Percentiles rank a stretch among this genome's conserved stretches.
Conservation (phyloP, 2,329 filamentous ascomycete genomes). For the Ambrosiella xylebori region DNA sequence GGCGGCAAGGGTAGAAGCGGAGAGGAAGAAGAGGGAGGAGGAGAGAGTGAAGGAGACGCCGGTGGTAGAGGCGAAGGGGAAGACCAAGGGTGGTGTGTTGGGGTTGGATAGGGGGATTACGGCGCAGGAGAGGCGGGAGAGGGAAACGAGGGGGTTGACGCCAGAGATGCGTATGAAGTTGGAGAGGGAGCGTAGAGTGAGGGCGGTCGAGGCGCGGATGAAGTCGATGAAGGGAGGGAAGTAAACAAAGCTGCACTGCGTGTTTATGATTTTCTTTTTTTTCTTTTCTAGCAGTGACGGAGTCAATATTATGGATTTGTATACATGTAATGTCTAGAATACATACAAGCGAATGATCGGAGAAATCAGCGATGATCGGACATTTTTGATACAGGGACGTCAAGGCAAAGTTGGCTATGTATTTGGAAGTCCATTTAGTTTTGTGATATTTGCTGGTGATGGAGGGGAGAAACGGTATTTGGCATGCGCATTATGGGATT, state of each 20-base stretch:
- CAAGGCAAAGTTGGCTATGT: no score
- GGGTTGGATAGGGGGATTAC: slow-evolving; percentile 48
- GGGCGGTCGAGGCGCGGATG: slow-evolving; percentile 80
- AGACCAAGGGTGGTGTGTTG: slow-evolving; percentile 26
- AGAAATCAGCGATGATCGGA: no score
- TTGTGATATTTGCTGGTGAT: no score
- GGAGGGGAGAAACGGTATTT: no score
- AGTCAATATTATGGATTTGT: no score
- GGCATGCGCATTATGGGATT: no score
- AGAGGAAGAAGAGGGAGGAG: slow-evolving; percentile 56
- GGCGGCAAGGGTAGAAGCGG: slow-evolving; percentile 48
- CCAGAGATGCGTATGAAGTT: slow-evolving; percentile 71
- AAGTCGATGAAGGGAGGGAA: slow-evolving; percentile 19
- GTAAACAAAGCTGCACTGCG: background rate
- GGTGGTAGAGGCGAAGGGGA: slow-evolving; percentile 32
- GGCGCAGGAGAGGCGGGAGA: slow-evolving; percentile 63
- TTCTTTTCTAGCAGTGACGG: no score
- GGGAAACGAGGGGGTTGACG: slow-evolving; percentile 69
- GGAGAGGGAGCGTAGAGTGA: slow-evolving; percentile 75
- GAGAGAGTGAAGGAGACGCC: slow-evolving; percentile 54
- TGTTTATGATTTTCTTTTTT: background rate
- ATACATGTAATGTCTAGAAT: no score
- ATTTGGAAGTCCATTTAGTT: no score
- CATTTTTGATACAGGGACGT: no score
- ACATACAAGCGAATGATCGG: no score